Conservation (phyloP, 2,329 filamentous ascomycete genomes). For the Cordyceps javanica region DNA sequence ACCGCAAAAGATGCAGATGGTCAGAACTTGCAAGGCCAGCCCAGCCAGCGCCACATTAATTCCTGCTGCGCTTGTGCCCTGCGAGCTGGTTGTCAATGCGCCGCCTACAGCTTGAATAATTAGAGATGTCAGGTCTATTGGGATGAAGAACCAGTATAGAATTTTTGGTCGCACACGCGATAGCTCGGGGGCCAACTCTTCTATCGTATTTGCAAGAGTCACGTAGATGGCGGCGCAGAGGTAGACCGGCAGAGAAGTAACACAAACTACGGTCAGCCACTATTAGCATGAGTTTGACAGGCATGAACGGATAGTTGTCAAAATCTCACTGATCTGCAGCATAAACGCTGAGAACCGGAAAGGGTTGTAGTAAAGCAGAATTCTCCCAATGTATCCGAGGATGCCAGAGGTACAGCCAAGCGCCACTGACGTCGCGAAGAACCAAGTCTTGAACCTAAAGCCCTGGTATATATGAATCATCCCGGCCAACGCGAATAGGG, state of each 20-base stretch:
- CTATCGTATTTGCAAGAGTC: constrained; percentile 17
- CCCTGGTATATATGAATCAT: constrained; percentile 34
- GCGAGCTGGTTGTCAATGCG: constrained; percentile 28
- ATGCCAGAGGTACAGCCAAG: constrained; percentile 51
- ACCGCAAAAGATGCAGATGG: constrained; percentile 37
- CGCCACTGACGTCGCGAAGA: constrained; percentile 39
- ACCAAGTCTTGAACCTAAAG: constrained; percentile 32
- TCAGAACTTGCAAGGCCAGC: constrained; percentile 42
- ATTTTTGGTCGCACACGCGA: constrained; percentile 22
- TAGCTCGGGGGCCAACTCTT: constrained; percentile 21
- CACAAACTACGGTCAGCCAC: constrained; percentile 42
- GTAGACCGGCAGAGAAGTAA: constrained; percentile 35
- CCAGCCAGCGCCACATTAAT: constrained; percentile 44
- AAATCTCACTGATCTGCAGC: constrained; percentile 49
- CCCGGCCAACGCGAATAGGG: constrained; percentile 36
- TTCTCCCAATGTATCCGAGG: constrained; percentile 53
- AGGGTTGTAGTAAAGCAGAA: constrained; percentile 49
- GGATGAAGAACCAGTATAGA: constrained; percentile 32
- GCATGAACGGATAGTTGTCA: not conserved
- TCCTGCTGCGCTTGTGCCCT: constrained; percentile 34
- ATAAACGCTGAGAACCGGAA: constrained; percentile 54
- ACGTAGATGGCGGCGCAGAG: constrained; percentile 32
- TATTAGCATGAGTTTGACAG: not conserved
- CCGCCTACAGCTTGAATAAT: constrained; percentile 47
- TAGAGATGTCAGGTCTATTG: constrained; percentile 45